Evolutionary conservation across 192 early-diverging fungal species (phyloP).

Genomic region (Kappamyces sp.): DNA sequence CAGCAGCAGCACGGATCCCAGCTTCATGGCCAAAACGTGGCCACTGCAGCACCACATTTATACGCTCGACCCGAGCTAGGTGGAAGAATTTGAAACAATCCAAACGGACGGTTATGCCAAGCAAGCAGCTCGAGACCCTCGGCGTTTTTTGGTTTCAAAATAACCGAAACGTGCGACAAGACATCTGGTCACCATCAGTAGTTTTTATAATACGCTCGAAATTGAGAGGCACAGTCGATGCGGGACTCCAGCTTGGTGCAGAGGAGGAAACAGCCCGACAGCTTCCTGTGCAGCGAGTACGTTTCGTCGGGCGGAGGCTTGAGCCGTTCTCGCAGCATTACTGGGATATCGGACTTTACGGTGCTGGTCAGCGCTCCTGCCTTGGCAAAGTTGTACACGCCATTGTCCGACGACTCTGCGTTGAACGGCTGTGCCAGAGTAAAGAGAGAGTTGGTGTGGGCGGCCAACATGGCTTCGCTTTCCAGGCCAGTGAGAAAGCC

Average conservation of each 20-base stretch:
- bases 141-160: too few species aligned
- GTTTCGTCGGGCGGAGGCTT: conserved; percentile 98
- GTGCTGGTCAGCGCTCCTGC: conserved; percentile 74
- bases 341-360: conserved; percentile 83
- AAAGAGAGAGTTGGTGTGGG: conserved; percentile 84
- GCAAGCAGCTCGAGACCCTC: too few species aligned
- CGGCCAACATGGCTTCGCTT: conserved; percentile 73
- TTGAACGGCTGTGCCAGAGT: conserved; percentile 82
- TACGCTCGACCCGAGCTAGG: too few species aligned
- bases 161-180: too few species aligned
- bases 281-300: conserved; percentile 90
- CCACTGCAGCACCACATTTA: too few species aligned
- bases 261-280: conserved; percentile 86
- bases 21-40: too few species aligned
- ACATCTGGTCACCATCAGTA: too few species aligned
- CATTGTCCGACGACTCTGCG: not conserved
- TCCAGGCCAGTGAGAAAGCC: conserved; percentile 94
- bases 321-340: conserved; percentile 88
- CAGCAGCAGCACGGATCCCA: too few species aligned
- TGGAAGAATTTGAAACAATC: too few species aligned
- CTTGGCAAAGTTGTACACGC: conserved; percentile 68
- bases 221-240: conserved; percentile 28
- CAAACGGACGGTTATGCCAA: too few species aligned
- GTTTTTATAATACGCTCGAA: too few species aligned
- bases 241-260: conserved; percentile 72